These are phyloP conservation scores for Hyphopichia buzzinii DNA, from an alignment of 1,139 yeast species.

Conservation along the genomic window DNA sequence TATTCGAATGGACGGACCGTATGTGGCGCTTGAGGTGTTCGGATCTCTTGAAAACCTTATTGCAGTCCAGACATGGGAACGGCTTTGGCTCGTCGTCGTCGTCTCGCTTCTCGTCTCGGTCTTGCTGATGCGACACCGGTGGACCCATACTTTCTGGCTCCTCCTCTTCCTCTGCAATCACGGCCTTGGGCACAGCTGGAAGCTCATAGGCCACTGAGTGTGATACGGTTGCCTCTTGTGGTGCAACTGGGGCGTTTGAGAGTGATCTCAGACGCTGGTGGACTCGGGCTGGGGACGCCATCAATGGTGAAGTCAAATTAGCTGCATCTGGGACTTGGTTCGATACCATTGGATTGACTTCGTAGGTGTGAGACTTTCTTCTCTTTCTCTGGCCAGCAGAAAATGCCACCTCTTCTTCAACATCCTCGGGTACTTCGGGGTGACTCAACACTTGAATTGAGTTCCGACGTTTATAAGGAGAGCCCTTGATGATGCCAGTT, in stretches of 20 bases:
- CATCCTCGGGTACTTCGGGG: conserved; percentile 3
- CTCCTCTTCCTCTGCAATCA: conserved; percentile 15
- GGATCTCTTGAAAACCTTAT: conserved; percentile 45
- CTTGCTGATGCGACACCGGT: too few species aligned
- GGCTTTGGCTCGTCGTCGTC: conserved; percentile 29
- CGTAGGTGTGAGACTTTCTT: conserved; percentile 12
- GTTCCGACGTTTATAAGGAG: conserved; percentile 19
- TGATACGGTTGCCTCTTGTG: neutral
- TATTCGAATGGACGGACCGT: conserved; percentile 48
- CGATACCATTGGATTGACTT: too few species aligned
- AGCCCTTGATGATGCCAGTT: conserved; percentile 22
- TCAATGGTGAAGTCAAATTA: neutral
- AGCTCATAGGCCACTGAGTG: neutral
- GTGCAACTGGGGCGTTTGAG: neutral
- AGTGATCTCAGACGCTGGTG: neutral
- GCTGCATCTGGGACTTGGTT: too few species aligned
- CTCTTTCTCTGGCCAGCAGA: conserved; percentile 12
- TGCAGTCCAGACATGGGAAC: conserved; percentile 47
- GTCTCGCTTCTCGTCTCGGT: conserved; percentile 3
- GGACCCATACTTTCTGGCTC: too few species aligned
- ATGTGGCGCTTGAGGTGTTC: conserved; percentile 51
- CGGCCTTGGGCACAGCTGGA: neutral
- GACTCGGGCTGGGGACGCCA: neutral
- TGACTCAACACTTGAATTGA: conserved; percentile 19
- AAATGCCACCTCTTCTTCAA: neutral